Conservation (phyloP, 768 basidiomycete species). For the Naganishia kalamii region DNA sequence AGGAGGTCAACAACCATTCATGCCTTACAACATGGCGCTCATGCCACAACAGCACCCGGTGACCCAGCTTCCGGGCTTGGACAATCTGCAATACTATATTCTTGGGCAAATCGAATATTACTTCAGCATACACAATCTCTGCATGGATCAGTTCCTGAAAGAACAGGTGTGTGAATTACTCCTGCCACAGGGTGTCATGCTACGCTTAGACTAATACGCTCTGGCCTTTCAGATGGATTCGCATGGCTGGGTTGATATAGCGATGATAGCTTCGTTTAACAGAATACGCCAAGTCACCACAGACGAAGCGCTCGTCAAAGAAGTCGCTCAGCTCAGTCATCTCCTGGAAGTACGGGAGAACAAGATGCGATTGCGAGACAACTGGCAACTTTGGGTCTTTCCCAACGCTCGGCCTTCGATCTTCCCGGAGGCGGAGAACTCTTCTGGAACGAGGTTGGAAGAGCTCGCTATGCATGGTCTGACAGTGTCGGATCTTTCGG, state of each 20-base stretch:
- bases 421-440: conserved; percentile 16
- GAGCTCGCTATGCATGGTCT: conserved; percentile 2
- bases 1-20: conserved; percentile 23
- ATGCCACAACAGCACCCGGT: conserved; percentile 44
- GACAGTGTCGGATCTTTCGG: conserved; percentile 5
- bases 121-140: conserved; percentile 81
- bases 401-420: conserved; percentile 55
- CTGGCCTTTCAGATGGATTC: conserved; percentile 69
- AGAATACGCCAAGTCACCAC: conserved; percentile 65
- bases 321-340: conserved; percentile 62
- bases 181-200: neutral
- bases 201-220: neutral
- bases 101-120: conserved; percentile 84
- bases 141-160: conserved; percentile 75
- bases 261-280: conserved; percentile 78
- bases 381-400: conserved; percentile 60
- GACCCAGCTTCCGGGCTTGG: conserved; percentile 49
- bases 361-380: conserved; percentile 61
- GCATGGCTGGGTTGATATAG: conserved; percentile 76
- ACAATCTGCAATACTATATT: conserved; percentile 62
- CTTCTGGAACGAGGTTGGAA: neutral
- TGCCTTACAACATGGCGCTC: conserved; percentile 13
- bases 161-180: conserved; percentile 56
- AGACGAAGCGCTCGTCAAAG: conserved; percentile 57
- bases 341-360: conserved; percentile 62